Evolutionary conservation across 805 yeast species (phyloP), one percentile per base, ranked within the genome.

Genomic region (Debaryomyces hansenii): DNA sequence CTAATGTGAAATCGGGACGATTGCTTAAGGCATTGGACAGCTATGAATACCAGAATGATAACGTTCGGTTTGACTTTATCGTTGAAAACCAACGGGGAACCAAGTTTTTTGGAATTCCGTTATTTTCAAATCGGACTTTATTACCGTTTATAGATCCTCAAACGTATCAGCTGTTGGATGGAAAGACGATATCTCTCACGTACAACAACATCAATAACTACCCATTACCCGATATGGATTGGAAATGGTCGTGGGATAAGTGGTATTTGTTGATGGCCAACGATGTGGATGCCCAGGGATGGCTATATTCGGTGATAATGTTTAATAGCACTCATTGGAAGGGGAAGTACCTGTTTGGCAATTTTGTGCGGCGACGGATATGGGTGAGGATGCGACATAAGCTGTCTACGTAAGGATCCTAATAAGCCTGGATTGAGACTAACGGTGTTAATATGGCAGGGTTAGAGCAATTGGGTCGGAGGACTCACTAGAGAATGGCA

Each of bases 281-380:
- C 35, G 90, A 86, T 57, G 85, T 81, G 16, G 96, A 87, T 61
- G 91, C 86, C 55, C 87, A 84, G 57, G 96, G 96, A n/a, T 87
- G 96, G 96, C 60, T 75, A 28, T 88, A 87, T 57, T 74, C 86
- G 47, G 69, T 78, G 64, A 53, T 74, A 20, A 78, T 83, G 49
- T 77, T 77, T 56, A 61, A 67, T 8, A 66, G 78, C 16, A 58
- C 62, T 39, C 53, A 57, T 36, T 87, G 96, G 96, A 80, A 82
- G 54, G 88, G 87, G 3, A 79, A 77, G 56, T 71, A 75, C 40
- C 70, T 72, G 51, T 67, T 78, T 49, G 84, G 86, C 1, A 77
- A 83, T 48, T 77, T 80, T 59, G 87, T 85, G 2, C 64, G 96
- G 44, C 73, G 87, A 53, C 64, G 95, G 24, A 60, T 81, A 2